Percentiles rank a stretch among this genome's conserved stretches.
These are phyloP conservation scores for Pseudogymnoascus sp. DNA, from an alignment of 2,329 filamentous ascomycete species.

Conservation along the genomic window DNA sequence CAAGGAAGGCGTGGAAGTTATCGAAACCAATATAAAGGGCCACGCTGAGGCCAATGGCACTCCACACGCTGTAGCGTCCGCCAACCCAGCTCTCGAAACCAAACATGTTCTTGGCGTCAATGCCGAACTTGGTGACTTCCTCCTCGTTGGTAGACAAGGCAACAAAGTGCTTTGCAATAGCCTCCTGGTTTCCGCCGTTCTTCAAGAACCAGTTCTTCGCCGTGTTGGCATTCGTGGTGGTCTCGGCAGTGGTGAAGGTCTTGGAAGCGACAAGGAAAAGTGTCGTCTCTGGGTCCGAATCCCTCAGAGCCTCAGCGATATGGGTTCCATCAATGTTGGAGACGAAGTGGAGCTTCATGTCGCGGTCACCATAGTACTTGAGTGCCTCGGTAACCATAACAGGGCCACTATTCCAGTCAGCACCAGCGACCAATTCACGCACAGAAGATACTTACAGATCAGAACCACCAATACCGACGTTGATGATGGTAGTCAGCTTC, in stretches of 20 bases:
- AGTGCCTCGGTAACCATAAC: constrained; percentile 99
- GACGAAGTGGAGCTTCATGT: constrained; percentile 91
- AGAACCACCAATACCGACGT: constrained; percentile 95
- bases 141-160: constrained; percentile 91
- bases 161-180: constrained; percentile 98
- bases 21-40: constrained; percentile 92
- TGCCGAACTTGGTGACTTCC: constrained; percentile 97
- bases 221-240: constrained; percentile 91
- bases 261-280: constrained; percentile 98
- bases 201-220: constrained; percentile 96
- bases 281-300: constrained; percentile 93
- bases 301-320: constrained; percentile 82
- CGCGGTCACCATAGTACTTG: constrained; percentile 82
- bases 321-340: constrained; percentile 99
- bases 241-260: constrained; percentile 98
- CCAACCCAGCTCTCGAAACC: constrained; percentile 98
- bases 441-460: constrained; percentile 66
- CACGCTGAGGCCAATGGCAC: constrained; percentile 91
- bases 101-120: constrained; percentile 99
- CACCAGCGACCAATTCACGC: background rate
- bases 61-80: constrained; percentile 98
- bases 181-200: constrained; percentile 64
- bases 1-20: constrained; percentile 94
- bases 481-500: constrained; percentile 93
- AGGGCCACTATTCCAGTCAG: constrained; percentile 58